phyloP scores from a whole-genome alignment of 768 basidiomycete genomes.

The Guyanaporus albipodus region DNA sequence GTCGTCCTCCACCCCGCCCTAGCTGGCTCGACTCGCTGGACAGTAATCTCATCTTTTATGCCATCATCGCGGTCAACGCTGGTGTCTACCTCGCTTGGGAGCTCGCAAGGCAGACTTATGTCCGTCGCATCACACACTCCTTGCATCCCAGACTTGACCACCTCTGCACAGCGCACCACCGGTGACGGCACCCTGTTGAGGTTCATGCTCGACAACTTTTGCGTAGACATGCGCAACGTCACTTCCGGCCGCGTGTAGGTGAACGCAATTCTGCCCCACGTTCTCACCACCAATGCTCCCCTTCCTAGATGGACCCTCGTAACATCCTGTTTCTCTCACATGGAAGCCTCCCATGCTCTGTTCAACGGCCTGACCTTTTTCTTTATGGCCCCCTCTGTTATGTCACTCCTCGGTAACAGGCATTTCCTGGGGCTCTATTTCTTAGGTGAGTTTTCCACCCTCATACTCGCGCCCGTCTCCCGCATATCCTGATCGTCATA shows the following conservation, averaged over 20 bases:
- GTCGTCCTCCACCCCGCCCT: conserved; percentile 27
- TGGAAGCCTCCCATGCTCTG: conserved; percentile 55
- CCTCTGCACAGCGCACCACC: conserved; percentile 33
- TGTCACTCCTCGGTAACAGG: conserved; percentile 58
- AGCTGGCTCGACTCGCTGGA: conserved; percentile 51
- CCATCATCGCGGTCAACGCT: conserved; percentile 62
- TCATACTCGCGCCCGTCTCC: not conserved
- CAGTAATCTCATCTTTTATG: conserved; percentile 49
- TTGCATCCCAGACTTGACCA: not conserved
- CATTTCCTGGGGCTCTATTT: conserved; percentile 73
- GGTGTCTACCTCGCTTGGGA: conserved; percentile 60
- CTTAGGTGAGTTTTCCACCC: conserved; percentile 43
- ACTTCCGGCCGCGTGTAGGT: conserved; percentile 61
- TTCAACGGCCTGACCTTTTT: conserved; percentile 76
- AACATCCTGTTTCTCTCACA: conserved; percentile 70
- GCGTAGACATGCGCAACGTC: conserved; percentile 56
- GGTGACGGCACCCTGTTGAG: conserved; percentile 36
- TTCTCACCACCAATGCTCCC: not conserved
- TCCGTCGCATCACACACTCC: conserved; percentile 29
- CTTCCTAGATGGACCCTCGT: conserved; percentile 65
- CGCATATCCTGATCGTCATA: conserved; percentile 20
- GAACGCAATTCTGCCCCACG: not conserved
- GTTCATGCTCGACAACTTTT: conserved; percentile 64
- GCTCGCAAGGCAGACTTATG: conserved; percentile 32
- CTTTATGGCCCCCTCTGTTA: conserved; percentile 67